phyloP scores from a whole-genome alignment of 345 rosid species.

The Populus euphratica region DNA sequence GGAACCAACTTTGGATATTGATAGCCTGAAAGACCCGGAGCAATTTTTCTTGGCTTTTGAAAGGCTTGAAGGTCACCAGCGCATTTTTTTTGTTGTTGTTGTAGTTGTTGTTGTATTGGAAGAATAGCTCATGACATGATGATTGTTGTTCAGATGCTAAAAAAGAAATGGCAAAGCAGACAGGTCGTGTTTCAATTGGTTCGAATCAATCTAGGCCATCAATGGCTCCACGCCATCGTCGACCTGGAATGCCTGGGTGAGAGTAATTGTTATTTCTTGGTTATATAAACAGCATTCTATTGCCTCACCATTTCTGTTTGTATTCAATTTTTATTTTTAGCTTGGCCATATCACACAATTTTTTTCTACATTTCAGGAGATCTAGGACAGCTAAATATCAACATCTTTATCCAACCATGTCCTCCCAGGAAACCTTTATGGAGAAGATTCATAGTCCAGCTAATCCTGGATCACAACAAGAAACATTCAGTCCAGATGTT shows the following conservation, averaged over 20 bases:
- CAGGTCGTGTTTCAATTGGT: conserved; percentile 38
- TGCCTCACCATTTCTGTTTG: not conserved
- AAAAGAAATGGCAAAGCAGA: conserved; percentile 69
- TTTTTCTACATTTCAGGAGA: conserved; percentile 35
- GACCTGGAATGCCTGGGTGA: conserved; percentile 68
- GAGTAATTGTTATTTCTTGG: conserved; percentile 1
- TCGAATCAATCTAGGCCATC: conserved; percentile 33
- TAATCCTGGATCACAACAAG: conserved; percentile 27
- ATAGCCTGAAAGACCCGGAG: conserved; percentile 54
- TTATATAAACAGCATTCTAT: not conserved
- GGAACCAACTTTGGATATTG: conserved; percentile 55
- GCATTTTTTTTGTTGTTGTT: not conserved
- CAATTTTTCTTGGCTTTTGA: conserved; percentile 70
- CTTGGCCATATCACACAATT: not conserved
- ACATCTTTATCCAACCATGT: conserved; percentile 35
- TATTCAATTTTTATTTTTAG: not conserved
- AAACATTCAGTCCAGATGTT: conserved; percentile 18
- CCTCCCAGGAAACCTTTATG: conserved; percentile 38
- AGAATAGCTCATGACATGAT: not conserved
- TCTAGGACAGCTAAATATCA: conserved; percentile 41
- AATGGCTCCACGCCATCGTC: conserved; percentile 43
- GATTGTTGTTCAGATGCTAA: conserved; percentile 47
- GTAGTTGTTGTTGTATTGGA: not conserved
- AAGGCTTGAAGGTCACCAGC: conserved; percentile 41
- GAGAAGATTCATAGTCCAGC: conserved; percentile 28